Percentiles rank a stretch among this genome's conserved stretches.
Conservation (phyloP, 768 basidiomycete species). For the Fomitopsis serialis region DNA sequence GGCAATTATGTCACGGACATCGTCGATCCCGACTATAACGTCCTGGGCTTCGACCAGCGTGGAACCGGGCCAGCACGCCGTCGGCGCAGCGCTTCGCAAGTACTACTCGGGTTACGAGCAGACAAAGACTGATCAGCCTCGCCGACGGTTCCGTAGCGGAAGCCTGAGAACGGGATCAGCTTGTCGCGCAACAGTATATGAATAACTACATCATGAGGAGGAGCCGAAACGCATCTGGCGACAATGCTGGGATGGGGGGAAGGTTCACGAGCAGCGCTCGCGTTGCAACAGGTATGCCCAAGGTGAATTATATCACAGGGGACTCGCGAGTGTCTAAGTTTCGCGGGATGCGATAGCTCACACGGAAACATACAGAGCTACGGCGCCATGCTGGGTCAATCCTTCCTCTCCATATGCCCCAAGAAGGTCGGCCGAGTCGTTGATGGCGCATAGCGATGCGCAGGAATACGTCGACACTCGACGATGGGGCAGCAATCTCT, state of each 20-base stretch:
- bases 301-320: constrained; percentile 26
- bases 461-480: constrained; percentile 16
- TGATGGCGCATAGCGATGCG: constrained; percentile 24
- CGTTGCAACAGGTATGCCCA: constrained; percentile 25
- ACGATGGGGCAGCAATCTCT: constrained; percentile 17
- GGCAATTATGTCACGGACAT: constrained; percentile 8
- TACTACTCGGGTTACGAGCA: constrained; percentile 6
- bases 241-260: constrained; percentile 11
- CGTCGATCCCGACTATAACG: constrained; percentile 8
- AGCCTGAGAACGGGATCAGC: background rate
- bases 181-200: constrained; percentile 5
- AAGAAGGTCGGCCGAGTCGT: constrained; percentile 25
- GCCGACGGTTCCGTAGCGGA: constrained; percentile 1
- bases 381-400: constrained; percentile 14
- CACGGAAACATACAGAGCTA: constrained; percentile 7
- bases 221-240: background rate
- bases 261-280: constrained; percentile 21
- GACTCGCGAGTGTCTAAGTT: constrained; percentile 11
- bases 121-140: constrained; percentile 6
- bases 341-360: too few relatives aligned
- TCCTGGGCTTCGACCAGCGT: constrained; percentile 16
- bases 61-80: background rate
- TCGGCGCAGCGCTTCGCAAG: constrained; percentile 4
- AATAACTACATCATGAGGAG: constrained; percentile 1
- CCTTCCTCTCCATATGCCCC: constrained; percentile 26